Percentiles rank a stretch among this genome's conserved stretches.
Conservation (phyloP, 2,329 filamentous ascomycete species). For the Calonectria hongkongensis region DNA sequence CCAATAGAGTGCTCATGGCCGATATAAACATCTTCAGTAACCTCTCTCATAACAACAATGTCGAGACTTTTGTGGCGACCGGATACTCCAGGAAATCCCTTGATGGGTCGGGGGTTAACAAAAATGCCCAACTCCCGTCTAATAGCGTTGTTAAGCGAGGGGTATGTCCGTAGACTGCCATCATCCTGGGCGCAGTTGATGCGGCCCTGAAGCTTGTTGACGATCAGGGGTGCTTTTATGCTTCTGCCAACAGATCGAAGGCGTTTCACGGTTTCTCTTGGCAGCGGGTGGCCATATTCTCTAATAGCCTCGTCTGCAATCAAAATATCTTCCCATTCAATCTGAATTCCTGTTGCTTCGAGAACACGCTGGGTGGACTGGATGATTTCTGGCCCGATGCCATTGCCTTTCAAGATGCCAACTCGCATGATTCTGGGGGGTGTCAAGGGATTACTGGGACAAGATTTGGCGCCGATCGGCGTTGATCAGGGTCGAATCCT, state of each 20-base stretch:
- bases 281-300: slow-evolving; percentile 30
- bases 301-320: slow-evolving; percentile 31
- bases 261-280: slow-evolving; percentile 11
- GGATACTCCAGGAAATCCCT: slow-evolving; percentile 29
- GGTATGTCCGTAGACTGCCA: slow-evolving; percentile 19
- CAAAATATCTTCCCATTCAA: slow-evolving; percentile 31
- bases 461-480: too few relatives aligned
- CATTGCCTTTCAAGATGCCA: slow-evolving; percentile 30
- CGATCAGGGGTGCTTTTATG: slow-evolving; percentile 37
- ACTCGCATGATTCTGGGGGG: slow-evolving; percentile 15
- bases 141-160: slow-evolving; percentile 37
- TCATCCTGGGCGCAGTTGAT: slow-evolving; percentile 32
- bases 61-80: slow-evolving; percentile 22
- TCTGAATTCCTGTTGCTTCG: slow-evolving; percentile 24
- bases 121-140: slow-evolving; percentile 31
- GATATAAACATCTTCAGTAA: slow-evolving; percentile 34
- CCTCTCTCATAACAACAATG: slow-evolving; percentile 36
- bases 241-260: slow-evolving; percentile 24
- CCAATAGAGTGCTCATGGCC: slow-evolving; percentile 31
- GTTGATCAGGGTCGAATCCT: too few relatives aligned
- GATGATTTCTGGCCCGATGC: slow-evolving; percentile 35
- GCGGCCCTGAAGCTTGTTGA: slow-evolving; percentile 32
- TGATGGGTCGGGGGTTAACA: slow-evolving; percentile 32
- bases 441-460: too few relatives aligned
- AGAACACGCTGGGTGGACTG: slow-evolving; percentile 27